These are phyloP conservation scores for Phylloporus scabripes DNA, from an alignment of 768 basidiomycete species.

Conservation along the genomic window DNA sequence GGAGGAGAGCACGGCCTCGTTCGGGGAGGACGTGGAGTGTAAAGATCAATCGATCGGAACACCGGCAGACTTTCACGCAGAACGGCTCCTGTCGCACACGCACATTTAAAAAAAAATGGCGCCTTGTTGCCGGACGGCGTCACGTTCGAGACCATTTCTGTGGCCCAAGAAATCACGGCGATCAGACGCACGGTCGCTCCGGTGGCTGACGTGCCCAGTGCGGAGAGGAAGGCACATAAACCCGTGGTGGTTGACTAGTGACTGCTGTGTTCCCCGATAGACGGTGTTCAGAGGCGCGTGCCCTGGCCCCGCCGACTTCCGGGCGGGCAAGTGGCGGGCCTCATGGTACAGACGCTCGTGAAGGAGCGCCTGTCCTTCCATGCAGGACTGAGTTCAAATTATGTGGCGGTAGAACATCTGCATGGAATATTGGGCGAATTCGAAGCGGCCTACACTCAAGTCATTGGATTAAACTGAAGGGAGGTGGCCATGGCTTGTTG, in stretches of 20 bases:
- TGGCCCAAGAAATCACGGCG: slow-evolving; percentile 57
- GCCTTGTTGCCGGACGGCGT: slow-evolving; percentile 52
- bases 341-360: slow-evolving; percentile 37
- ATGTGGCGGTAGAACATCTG: slow-evolving; percentile 49
- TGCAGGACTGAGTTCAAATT: slow-evolving; percentile 71
- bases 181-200: slow-evolving; percentile 54
- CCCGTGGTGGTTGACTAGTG: slow-evolving; percentile 79
- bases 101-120: slow-evolving; percentile 47
- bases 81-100: slow-evolving; percentile 52
- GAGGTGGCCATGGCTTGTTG: slow-evolving; percentile 46
- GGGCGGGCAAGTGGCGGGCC: no score
- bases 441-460: slow-evolving; percentile 15
- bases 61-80: slow-evolving; percentile 57
- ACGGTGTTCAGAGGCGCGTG: slow-evolving; percentile 39
- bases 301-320: no score
- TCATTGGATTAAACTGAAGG: slow-evolving; percentile 5
- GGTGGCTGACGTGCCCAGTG: slow-evolving; percentile 27
- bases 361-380: slow-evolving; percentile 31
- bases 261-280: slow-evolving; percentile 56
- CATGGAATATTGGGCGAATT: slow-evolving; percentile 37
- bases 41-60: slow-evolving; percentile 40
- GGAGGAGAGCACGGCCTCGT: slow-evolving; percentile 39
- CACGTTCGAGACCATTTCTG: slow-evolving; percentile 76
- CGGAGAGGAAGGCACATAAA: slow-evolving; percentile 34
- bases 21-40: slow-evolving; percentile 32